Base-by-base conservation (phyloP, 345 rosid species). In the Aethionema arabicum region DNA sequence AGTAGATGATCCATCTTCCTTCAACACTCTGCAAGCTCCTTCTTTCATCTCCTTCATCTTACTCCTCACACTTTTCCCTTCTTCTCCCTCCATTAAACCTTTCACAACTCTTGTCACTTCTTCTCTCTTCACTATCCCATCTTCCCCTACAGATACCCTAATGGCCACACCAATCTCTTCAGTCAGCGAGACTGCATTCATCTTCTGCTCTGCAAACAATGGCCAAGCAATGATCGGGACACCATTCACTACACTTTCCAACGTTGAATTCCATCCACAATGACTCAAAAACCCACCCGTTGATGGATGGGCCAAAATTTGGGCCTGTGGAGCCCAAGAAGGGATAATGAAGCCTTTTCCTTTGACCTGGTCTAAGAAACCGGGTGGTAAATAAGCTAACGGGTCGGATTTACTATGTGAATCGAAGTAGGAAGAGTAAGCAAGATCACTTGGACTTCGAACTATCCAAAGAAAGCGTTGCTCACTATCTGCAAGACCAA, bases 161-260 rank as follows among this genome's bases (percentile, higher is more conserved):
- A 63, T 0, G 16, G 65, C 75, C 40, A 1, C 75, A 0, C 44
- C 21, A 35, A 56, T 51, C 4, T 36, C 55, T 13, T 71, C 74
- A 30, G 15, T 56, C 4, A 71, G 55, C 4, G 58, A 11, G 49
- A 71, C 4, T 3, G 70, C 66, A 7, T 71, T 71, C 37, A 38
- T 49, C 59, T 63, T 63, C 30, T 71, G 75, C 54, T 71, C 75
- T 0, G 75, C 70, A 4, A 49, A 63, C 11, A 71, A 63, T 32
- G 75, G 75, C 71, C 71, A 72, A 3, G 62, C 71, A 30, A 65
- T 65, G 33, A 72, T 15, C 2, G 75, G 75, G 2, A 59, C 75
- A 32, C 75, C 75, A 4, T 55, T 71, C 7, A 56, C 59, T 2
- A 71, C 51, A n/a, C 75, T 64, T 56, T 64, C 75, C 4, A 71